Evolutionary conservation across 2,329 filamentous ascomycete species (phyloP), one percentile per base, ranked within the genome.

Genomic region (Pyricularia sp.): DNA sequence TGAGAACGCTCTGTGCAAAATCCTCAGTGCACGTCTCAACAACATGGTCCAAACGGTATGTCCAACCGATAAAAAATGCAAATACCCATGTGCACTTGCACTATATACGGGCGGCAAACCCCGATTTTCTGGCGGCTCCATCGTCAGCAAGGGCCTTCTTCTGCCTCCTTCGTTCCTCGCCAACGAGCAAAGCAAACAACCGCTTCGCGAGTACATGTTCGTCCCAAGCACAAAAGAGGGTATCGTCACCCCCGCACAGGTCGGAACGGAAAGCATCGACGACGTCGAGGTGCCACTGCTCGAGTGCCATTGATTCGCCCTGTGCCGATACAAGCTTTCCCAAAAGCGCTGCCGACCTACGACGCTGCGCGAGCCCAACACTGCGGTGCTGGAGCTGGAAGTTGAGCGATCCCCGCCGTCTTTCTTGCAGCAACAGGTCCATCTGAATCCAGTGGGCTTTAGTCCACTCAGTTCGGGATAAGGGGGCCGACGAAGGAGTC

Each of bases 281-380:
- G 68, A 87, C 81, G 70, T 88, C 85, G 23, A 88, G 75, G 70
- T 88, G 86, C 85, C 85, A 88, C 69, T 78, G 74, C 75, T 86
- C 81, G 23, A 88, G 77, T 26, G 78, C 71, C 77, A 88, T 78
- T 4, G 76, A 75, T 74, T 81, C 78, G 64, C 80, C 83, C 50
- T 83, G 80, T 31, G 82, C 81, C 28, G 75, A 74, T 69, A 87
- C 81, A 30, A 78, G 79, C 73, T 82, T 84, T 69, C 85, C 84
- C 2, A 86, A 77, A 36, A 84, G 79, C 61, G 75, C 66, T 14
- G 73, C 23, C 26, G 67, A 42, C n/a, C 36, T 55, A 17, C 28
- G 30, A 61, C 64, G 68, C 20, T 73, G 61, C 76, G 74, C 1
- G 78, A 75, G 65, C 76, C 70, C 69, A 75, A 77, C 25, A 70